Base-by-base conservation (phyloP, 2,329 filamentous ascomycete species). In the Alternaria hordeiaustralica region DNA sequence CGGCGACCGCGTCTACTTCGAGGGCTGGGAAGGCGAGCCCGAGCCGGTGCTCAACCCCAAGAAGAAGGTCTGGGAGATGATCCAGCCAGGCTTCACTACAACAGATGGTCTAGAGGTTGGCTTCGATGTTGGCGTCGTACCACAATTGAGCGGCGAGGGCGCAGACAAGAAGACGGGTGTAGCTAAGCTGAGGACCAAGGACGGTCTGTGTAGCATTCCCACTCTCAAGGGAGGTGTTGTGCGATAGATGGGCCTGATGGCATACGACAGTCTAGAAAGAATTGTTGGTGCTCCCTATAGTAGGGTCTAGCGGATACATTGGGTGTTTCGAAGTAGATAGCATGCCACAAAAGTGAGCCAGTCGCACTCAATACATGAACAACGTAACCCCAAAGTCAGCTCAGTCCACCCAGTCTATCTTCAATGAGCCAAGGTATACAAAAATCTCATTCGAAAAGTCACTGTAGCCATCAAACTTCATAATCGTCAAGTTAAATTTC, bases 61-160 rank as follows among this genome's bases (percentile, higher is more conserved):
- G 90, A 99, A 98, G 90, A 98, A 98, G 90, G 85, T 98, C 65
- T 98, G 95, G 94, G 96, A 99, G 86, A 93, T 87, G 10, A 93
- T 97, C 83, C 95, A 98, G 86, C 94, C 94, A 1, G 96, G 95
- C 0, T 98, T 98, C 84, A 97, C 92, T 28, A 99, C 95, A 8
- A 97, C 91, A 2, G 90, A 91, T 8, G 82, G 81, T 50, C 85
- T 95, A 55, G 92, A 94, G 82, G 95, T 97, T 36, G 94, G 87
- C 0, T 99, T 98, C 78, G 92, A 98, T 75, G 92, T 92, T 4
- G 86, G 83, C 47, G 89, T 85, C 49, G 92, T 97, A 36, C 90
- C 92, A 81, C 89, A 91, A 81, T 84, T 95, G 63, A 89, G 90
- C 75, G 91, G 91, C 80, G 87, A 90, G 66, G 92, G 86, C 53